Conservation (phyloP, 78 protist genomes). For the Dictyostelium purpureum region DNA sequence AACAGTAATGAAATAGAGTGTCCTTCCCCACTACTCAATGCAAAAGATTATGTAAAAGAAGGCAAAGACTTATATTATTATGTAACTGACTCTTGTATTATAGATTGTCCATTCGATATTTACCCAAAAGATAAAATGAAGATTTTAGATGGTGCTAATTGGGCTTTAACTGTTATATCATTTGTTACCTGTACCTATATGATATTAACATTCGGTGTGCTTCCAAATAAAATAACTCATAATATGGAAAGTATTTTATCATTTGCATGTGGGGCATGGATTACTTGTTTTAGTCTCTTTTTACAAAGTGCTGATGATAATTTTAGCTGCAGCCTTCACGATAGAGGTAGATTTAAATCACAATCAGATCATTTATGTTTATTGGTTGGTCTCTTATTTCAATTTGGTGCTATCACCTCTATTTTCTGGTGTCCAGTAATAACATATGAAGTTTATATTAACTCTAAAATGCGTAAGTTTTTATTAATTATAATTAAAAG, state of each 20-base stretch:
- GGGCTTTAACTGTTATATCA: neutral
- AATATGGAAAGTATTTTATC: constrained; percentile 32
- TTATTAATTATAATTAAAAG: neutral
- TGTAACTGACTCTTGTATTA: neutral
- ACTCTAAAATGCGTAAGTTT: neutral
- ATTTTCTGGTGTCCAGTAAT: constrained; percentile 4
- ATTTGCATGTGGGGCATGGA: neutral
- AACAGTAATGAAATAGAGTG: neutral
- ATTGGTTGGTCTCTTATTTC: constrained; percentile 9
- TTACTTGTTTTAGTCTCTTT: neutral
- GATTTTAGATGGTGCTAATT: neutral
- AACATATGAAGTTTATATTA: constrained; percentile 15
- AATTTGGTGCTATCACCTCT: neutral
- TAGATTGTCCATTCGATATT: neutral
- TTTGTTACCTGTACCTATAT: neutral
- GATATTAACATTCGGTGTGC: constrained; percentile 18
- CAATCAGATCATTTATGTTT: constrained; percentile 23
- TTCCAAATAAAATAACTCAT: constrained; percentile 12
- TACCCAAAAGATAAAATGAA: neutral
- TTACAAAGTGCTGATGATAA: neutral
- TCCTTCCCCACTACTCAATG: constrained; percentile 15
- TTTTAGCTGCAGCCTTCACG: neutral
- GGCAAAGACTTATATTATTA: neutral
- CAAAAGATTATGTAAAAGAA: neutral
- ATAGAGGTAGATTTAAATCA: constrained; percentile 1